Conservation (phyloP, 208 protist genomes). For the Trypanosoma avium region DNA sequence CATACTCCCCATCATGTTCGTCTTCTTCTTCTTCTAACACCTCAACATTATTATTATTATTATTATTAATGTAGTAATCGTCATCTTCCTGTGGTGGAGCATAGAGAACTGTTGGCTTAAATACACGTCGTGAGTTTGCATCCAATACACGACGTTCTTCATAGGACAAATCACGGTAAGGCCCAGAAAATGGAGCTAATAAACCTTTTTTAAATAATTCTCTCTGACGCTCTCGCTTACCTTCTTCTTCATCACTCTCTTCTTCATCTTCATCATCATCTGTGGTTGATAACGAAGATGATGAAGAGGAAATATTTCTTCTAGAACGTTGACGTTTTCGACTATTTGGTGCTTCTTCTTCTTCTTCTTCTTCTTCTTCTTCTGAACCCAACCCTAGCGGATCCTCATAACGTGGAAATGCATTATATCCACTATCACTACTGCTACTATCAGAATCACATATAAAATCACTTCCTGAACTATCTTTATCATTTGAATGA, state of each 20-base stretch:
- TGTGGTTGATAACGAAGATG: too few relatives aligned
- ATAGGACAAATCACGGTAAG: constrained; percentile 20
- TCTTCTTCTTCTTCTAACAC: too few relatives aligned
- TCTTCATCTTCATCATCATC: not conserved
- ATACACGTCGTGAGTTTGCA: not conserved
- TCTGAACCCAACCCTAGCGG: constrained; percentile 4
- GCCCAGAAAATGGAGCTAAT: constrained; percentile 14
- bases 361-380: constrained; percentile 11
- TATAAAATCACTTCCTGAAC: constrained; percentile 23
- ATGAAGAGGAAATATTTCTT: too few relatives aligned
- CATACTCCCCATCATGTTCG: constrained; percentile 14
- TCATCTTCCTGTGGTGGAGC: constrained; percentile 25
- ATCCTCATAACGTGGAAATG: constrained; percentile 11
- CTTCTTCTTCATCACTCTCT: not conserved
- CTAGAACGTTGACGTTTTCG: constrained; percentile 5
- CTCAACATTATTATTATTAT: constrained; percentile 47
- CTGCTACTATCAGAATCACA: constrained; percentile 18
- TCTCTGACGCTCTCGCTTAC: not conserved
- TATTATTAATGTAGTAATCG: constrained; percentile 29
- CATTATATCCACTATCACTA: constrained; percentile 2
- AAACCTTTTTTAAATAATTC: constrained; percentile 22
- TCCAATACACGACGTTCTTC: constrained; percentile 25
- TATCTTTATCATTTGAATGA: constrained; percentile 15
- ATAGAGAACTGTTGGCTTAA: constrained; percentile 33
- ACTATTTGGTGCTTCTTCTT: not conserved